A percentile compares a stretch with the other conserved stretches of the same genome.
phyloP scores from a whole-genome alignment of 495 filamentous ascomycete species.

The Penicillium robsamsonii region DNA sequence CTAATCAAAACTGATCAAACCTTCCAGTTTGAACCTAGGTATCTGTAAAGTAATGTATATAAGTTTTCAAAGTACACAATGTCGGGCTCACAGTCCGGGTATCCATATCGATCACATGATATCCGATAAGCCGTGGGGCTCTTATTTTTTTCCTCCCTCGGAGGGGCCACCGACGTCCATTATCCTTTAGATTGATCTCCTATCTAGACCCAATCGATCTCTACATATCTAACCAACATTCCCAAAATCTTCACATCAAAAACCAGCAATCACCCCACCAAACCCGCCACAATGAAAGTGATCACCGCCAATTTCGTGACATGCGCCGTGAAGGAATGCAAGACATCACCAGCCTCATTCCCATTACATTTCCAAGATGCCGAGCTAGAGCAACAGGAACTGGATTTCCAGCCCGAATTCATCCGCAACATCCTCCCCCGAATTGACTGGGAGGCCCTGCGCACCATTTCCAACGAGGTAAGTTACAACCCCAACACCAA shows the following conservation, averaged over 20 bases:
- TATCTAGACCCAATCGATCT: background rate
- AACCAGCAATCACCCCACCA: background rate
- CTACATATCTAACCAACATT: background rate
- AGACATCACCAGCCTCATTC: conserved; percentile 69
- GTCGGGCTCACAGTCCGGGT: background rate
- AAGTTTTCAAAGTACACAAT: background rate
- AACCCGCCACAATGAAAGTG: conserved; percentile 66
- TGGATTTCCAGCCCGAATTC: conserved; percentile 75
- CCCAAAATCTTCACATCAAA: background rate
- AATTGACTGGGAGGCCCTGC: conserved; percentile 82
- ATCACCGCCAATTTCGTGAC: conserved; percentile 96
- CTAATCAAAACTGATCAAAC: background rate
- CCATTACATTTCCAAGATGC: conserved; percentile 89
- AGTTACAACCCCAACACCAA: background rate
- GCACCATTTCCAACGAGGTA: conserved; percentile 76
- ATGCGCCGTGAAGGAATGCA: conserved; percentile 93
- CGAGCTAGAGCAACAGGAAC: conserved; percentile 77
- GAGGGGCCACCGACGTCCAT: conserved; percentile 4
- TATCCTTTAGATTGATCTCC: background rate
- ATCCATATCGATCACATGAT: conserved; percentile 20
- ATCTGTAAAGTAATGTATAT: background rate
- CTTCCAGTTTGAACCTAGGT: background rate
- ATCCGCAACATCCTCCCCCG: conserved; percentile 79
- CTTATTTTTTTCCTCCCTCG: conserved; percentile 15
- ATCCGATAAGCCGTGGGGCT: conserved; percentile 16